phyloP scores from a whole-genome alignment of 371 early-diverging fungal species.

The Rhizopus stolonifer region DNA sequence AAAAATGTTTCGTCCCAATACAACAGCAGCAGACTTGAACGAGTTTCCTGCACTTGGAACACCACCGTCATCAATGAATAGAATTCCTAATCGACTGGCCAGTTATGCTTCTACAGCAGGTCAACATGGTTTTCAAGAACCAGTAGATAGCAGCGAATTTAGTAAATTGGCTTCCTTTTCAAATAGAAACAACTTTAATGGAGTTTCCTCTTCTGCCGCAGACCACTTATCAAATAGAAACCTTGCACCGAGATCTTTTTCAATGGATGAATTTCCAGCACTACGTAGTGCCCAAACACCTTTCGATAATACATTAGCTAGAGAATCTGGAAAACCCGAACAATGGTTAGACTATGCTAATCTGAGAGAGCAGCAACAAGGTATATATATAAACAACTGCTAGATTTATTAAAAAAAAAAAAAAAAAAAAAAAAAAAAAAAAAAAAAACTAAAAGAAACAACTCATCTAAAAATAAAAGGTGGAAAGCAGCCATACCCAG shows the following conservation, averaged over 20 bases:
- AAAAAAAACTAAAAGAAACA: not conserved
- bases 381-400: too few relatives aligned
- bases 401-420: not conserved
- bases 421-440: constrained; percentile 3
- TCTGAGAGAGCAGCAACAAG: constrained; percentile 29
- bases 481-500: constrained; percentile 24
- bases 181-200: constrained; percentile 21
- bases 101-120: constrained; percentile 50
- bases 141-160: constrained; percentile 16
- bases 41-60: constrained; percentile 54
- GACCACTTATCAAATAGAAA: constrained; percentile 22
- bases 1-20: constrained; percentile 43
- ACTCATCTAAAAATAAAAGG: not conserved
- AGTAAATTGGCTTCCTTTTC: constrained; percentile 10
- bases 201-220: constrained; percentile 20
- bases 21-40: constrained; percentile 44
- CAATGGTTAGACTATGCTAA: constrained; percentile 41
- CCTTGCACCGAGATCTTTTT: constrained; percentile 44
- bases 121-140: constrained; percentile 28
- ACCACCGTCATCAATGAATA: constrained; percentile 32
- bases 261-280: constrained; percentile 54
- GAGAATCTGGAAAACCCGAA: constrained; percentile 33
- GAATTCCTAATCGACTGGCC: constrained; percentile 31
- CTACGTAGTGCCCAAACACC: constrained; percentile 36
- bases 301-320: constrained; percentile 34